These are phyloP conservation scores for Fraxinus dipetala DNA, from an alignment of 305 asterid species.

Conservation along the genomic window DNA sequence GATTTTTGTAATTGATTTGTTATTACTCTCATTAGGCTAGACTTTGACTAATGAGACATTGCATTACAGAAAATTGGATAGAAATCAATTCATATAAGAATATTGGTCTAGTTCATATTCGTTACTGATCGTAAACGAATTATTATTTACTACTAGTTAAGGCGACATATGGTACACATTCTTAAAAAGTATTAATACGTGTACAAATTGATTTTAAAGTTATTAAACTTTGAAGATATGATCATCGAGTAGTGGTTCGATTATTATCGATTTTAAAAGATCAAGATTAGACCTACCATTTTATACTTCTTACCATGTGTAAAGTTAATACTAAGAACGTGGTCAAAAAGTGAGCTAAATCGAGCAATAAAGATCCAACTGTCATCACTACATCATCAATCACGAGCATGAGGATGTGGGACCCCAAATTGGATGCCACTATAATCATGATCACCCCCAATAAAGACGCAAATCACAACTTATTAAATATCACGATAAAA, in stretches of 20 bases:
- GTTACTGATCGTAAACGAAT: not conserved
- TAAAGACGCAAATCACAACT: not conserved
- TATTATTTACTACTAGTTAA: not conserved
- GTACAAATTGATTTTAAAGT: not conserved
- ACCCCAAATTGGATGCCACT: not conserved
- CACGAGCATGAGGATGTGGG: not conserved
- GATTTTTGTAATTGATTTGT: not conserved
- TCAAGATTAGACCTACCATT: not conserved
- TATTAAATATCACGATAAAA: not conserved
- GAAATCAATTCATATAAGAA: not conserved
- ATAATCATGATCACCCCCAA: not conserved
- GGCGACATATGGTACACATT: not conserved
- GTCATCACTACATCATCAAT: not conserved
- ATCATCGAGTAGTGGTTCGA: not conserved
- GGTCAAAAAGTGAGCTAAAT: not conserved
- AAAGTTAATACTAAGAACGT: not conserved
- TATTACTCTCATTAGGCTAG: not conserved
- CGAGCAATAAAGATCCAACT: not conserved
- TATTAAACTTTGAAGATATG: not conserved
- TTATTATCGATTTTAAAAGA: not conserved
- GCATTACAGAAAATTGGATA: not conserved
- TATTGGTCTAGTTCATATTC: not conserved
- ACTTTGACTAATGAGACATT: not conserved
- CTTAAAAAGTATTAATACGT: not conserved
- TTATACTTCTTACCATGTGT: not conserved